Base-by-base conservation (phyloP, 805 yeast species). In the Monosporozyma solicola region DNA sequence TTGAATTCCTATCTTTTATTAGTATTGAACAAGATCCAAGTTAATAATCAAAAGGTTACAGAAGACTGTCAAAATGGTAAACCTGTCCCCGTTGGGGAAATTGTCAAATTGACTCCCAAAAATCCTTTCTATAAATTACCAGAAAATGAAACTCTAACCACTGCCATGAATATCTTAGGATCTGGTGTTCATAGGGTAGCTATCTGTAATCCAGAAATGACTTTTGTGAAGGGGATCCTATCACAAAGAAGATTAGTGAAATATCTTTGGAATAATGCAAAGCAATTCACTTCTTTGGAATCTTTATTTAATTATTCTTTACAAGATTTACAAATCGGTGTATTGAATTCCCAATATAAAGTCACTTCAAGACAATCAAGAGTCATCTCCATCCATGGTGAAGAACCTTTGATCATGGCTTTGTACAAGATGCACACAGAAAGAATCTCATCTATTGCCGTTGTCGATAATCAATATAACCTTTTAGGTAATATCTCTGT, bases 151-250 rank as follows among this genome's bases (percentile, higher is more conserved):
- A 79, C 83, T 22, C 72, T 92, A 51, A 76, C 84, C 44, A 77
- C 80, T 5, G 97, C 88, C 2, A 86, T 87, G 61, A 95, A 89
- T 67, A 82, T 87, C 11, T 74, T 92, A 56, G 98, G 97, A n/a
- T 80, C 87, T 41, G 99, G 99, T 22, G 96, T 91, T 3, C 99
- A 94, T 71, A 78, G 99, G 65, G 81, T 92, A 22, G 96, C 97
- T 10, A 87, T 91, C 53, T 77, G 85, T 24, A 74, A 81, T 63
- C 68, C 72, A 16, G 76, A 74, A 48, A 69, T 74, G 49, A 74
- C 78, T 25, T 75, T 76, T 55, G 82, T 91, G 49, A 81, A 85
- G 2, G 98, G 98, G 54, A 81, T 92, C 11, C 74, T 94, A 47
- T 88, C 97, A 0, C 99, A 92, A 72, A 83, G 99, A 67, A 80